Evolutionary conservation across 495 filamentous ascomycete genomes (phyloP).

Genomic region (Venustampulla echinocandica): DNA sequence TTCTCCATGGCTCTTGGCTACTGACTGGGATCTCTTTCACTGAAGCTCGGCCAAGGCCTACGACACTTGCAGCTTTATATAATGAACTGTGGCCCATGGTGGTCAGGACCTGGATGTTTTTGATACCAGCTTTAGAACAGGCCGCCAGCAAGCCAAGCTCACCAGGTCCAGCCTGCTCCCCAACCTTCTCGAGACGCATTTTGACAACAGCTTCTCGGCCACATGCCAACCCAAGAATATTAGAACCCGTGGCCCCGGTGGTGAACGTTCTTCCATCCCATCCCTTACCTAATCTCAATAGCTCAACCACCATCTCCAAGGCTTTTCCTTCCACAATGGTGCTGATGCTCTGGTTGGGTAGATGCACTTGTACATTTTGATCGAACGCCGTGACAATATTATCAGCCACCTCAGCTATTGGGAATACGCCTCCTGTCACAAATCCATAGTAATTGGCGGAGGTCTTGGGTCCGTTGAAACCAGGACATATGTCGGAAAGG

Average conservation of each 20-base stretch:
- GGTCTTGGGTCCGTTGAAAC: slow-evolving; percentile 23
- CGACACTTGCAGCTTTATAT: slow-evolving; percentile 68
- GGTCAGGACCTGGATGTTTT: slow-evolving; percentile 65
- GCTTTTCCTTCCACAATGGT: slow-evolving; percentile 69
- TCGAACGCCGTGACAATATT: slow-evolving; percentile 69
- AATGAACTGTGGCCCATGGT: slow-evolving; percentile 78
- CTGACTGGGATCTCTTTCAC: slow-evolving; percentile 49
- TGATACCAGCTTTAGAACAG: slow-evolving; percentile 51
- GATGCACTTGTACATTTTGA: slow-evolving; percentile 80
- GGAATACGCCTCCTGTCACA: slow-evolving; percentile 72
- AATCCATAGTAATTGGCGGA: slow-evolving; percentile 68
- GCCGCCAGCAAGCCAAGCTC: slow-evolving; percentile 62
- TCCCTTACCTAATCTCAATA: slow-evolving; percentile 46
- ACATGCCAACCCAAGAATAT: slow-evolving; percentile 72
- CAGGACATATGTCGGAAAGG: slow-evolving; percentile 13
- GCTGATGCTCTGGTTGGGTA: slow-evolving; percentile 62
- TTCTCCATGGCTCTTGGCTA: slow-evolving; percentile 46
- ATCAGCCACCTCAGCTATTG: slow-evolving; percentile 78
- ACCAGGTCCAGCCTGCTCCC: slow-evolving; percentile 31
- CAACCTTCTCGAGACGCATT: slow-evolving; percentile 25
- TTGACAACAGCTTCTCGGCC: slow-evolving; percentile 60
- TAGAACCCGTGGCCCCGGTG: slow-evolving; percentile 81
- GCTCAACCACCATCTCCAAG: slow-evolving; percentile 55
- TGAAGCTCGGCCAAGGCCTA: slow-evolving; percentile 67
- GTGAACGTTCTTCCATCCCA: slow-evolving; percentile 68